A percentile compares a stretch with the other conserved stretches of the same genome.
Evolutionary conservation across 2,329 filamentous ascomycete genomes (phyloP).

Genomic region (Xylaria sp.): DNA sequence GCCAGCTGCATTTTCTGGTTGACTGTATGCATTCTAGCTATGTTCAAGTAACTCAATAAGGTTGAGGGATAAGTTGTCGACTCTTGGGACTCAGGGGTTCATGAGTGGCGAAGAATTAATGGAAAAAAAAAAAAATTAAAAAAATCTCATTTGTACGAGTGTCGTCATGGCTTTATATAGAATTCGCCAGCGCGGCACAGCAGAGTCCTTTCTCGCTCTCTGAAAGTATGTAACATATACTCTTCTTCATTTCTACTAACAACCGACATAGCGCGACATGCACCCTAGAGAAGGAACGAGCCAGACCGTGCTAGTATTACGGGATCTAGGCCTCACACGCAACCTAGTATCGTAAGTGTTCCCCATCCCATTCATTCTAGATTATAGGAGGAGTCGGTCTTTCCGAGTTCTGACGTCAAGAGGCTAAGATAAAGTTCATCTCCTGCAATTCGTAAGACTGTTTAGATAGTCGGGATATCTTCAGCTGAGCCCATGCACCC

Average conservation of each 20-base stretch:
- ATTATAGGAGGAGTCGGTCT: not conserved
- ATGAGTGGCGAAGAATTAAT: not conserved
- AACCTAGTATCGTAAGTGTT: not conserved
- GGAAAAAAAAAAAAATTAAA: not conserved
- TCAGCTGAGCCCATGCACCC: conserved; percentile 13
- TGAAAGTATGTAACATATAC: not conserved
- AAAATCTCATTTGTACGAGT: not conserved
- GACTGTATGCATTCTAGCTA: conserved; percentile 37
- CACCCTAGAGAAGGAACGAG: not conserved
- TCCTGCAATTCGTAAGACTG: not conserved
- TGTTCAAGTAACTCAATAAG: not conserved
- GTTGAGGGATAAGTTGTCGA: not conserved
- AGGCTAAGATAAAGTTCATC: not conserved
- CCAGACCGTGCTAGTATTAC: not conserved
- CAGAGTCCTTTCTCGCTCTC: not conserved
- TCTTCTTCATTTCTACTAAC: not conserved
- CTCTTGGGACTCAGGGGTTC: not conserved
- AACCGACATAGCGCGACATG: not conserved
- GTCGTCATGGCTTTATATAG: conserved; percentile 14
- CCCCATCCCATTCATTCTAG: not conserved
- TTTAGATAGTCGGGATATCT: not conserved
- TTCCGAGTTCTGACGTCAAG: not conserved
- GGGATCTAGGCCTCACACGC: not conserved
- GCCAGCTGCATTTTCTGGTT: conserved; percentile 41
- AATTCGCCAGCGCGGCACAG: not conserved